Percentiles rank a stretch among this genome's conserved stretches.
Evolutionary conservation across 495 filamentous ascomycete genomes (phyloP).

Genomic region (Hyphodiscus hymeniophilus): DNA sequence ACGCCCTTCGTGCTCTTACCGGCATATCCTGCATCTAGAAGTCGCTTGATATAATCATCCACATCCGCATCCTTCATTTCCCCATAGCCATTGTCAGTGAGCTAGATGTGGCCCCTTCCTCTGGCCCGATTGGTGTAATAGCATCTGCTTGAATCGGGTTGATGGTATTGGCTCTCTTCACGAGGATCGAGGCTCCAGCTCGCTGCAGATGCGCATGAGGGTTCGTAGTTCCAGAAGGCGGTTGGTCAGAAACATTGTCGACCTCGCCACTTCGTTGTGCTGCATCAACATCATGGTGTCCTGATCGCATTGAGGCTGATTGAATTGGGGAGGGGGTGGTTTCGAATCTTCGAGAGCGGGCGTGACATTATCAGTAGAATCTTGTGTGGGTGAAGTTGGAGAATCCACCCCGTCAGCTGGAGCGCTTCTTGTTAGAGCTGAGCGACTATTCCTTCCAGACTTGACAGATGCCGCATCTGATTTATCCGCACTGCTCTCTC

Average conservation of each 20-base stretch:
- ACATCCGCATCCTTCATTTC: conserved; percentile 87
- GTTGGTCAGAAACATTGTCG: conserved; percentile 90
- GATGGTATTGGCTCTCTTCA: conserved; percentile 60
- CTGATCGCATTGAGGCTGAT: conserved; percentile 64
- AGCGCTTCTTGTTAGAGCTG: conserved; percentile 31
- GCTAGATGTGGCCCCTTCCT: conserved; percentile 22
- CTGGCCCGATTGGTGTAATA: conserved; percentile 21
- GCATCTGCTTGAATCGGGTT: conserved; percentile 37
- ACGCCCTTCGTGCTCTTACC: conserved; percentile 96
- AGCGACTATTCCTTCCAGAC: conserved; percentile 51
- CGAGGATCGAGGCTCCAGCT: conserved; percentile 70
- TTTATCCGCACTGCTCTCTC: conserved; percentile 49
- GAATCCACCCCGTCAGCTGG: conserved; percentile 8
- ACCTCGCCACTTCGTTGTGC: conserved; percentile 87
- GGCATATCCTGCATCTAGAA: conserved; percentile 90
- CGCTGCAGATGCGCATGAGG: conserved; percentile 39
- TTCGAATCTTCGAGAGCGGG: conserved; percentile 34
- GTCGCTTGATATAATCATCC: conserved; percentile 92
- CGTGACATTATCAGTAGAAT: conserved; percentile 9
- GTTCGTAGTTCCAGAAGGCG: conserved; percentile 56
- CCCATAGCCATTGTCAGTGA: conserved; percentile 52
- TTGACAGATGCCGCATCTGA: conserved; percentile 68
- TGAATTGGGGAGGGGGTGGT: conserved; percentile 88
- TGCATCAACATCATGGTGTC: conserved; percentile 68
- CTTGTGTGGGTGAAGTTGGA: background rate